A percentile compares a stretch with the other conserved stretches of the same genome.
Evolutionary conservation across 148 eudicot genomes (phyloP).

Genomic region (Diospyros kaki): DNA sequence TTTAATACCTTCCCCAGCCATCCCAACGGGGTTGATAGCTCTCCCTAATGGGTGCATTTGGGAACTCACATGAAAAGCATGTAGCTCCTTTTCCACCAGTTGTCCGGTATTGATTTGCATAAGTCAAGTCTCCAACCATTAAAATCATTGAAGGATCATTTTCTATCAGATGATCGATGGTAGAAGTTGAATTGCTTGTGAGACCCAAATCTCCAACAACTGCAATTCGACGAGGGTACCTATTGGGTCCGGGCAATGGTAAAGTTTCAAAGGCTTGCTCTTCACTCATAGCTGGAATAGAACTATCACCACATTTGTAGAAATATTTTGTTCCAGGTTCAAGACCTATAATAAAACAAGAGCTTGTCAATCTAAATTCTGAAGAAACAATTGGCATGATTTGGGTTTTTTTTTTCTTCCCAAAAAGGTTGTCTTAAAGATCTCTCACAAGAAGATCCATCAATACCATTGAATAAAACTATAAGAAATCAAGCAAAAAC

Average conservation of each 20-base stretch:
- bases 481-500: too few relatives aligned
- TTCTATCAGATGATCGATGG: slow-evolving; percentile 63
- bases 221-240: slow-evolving; percentile 70
- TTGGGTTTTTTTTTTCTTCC: too few relatives aligned
- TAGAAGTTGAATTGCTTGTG: slow-evolving; percentile 78
- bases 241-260: slow-evolving; percentile 51
- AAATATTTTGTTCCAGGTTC: slow-evolving; percentile 67
- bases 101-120: slow-evolving; percentile 82
- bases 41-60: slow-evolving; percentile 81
- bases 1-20: slow-evolving; percentile 86
- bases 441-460: too few relatives aligned
- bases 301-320: slow-evolving; percentile 89
- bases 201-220: slow-evolving; percentile 87
- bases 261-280: slow-evolving; percentile 61
- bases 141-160: slow-evolving; percentile 78
- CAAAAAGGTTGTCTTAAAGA: too few relatives aligned
- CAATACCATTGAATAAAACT: too few relatives aligned
- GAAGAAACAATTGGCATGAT: not conserved
- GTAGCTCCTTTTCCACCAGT: slow-evolving; percentile 80
- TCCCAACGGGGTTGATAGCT: slow-evolving; percentile 96
- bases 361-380: not conserved
- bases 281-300: slow-evolving; percentile 64
- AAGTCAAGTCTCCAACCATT: slow-evolving; percentile 83
- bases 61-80: slow-evolving; percentile 75
- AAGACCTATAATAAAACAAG: slow-evolving; percentile 45